Evolutionary conservation across 1,139 yeast genomes (phyloP).

Genomic region (Saccharomyces pastorianus): DNA sequence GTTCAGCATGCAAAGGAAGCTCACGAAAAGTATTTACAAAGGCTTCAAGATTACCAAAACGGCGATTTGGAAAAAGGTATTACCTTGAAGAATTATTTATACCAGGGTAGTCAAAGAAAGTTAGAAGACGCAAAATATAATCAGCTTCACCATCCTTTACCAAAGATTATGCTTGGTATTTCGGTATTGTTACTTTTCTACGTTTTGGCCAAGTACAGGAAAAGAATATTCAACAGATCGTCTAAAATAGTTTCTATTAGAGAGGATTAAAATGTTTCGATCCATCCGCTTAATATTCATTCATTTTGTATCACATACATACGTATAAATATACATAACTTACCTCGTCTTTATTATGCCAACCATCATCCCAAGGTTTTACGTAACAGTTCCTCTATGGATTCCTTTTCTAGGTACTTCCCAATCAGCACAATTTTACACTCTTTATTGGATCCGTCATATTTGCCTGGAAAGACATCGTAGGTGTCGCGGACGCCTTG

Average conservation of each 20-base stretch:
- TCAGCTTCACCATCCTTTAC: constrained; percentile 16
- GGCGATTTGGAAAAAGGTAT: constrained; percentile 23
- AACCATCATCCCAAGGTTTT: constrained; percentile 4
- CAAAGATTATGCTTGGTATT: constrained; percentile 13
- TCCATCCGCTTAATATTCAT: background rate
- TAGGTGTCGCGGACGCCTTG: constrained; percentile 93
- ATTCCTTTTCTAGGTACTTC: constrained; percentile 41
- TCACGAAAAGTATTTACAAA: constrained; percentile 17
- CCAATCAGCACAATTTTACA: constrained; percentile 80
- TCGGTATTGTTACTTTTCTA: constrained; percentile 7
- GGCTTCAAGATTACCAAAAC: constrained; percentile 16
- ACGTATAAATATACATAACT: background rate
- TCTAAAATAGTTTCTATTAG: background rate
- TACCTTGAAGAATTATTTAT: constrained; percentile 11
- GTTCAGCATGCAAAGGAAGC: constrained; percentile 14
- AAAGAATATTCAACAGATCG: constrained; percentile 12
- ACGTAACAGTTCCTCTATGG: constrained; percentile 19
- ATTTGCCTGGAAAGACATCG: constrained; percentile 54
- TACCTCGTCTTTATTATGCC: background rate
- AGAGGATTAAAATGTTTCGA: background rate
- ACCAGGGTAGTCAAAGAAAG: constrained; percentile 9
- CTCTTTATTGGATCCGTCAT: constrained; percentile 32
- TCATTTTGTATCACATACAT: background rate
- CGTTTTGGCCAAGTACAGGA: constrained; percentile 10
- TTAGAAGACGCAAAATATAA: constrained; percentile 12